phyloP scores from a whole-genome alignment of 176 grass and related monocot genomes.

The Luzula sylvatica region DNA sequence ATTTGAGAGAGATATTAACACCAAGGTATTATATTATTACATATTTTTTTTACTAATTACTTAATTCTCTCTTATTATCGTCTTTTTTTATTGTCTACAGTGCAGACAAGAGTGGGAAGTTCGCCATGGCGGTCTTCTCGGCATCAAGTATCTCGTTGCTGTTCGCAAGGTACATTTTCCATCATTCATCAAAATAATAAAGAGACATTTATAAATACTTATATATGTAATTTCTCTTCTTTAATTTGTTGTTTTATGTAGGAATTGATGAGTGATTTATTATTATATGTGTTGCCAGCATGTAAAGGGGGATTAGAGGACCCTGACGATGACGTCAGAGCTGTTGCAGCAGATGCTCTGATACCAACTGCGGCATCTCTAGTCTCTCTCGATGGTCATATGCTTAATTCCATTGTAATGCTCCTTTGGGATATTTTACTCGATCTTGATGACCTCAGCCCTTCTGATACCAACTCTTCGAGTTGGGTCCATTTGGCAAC shows the following conservation, averaged over 20 bases:
- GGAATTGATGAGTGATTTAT: conserved; percentile 83
- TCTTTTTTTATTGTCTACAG: conserved; percentile 50
- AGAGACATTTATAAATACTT: conserved; percentile 5
- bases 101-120: conserved; percentile 99
- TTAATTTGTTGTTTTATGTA: conserved; percentile 21
- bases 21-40: conserved; percentile 42
- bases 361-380: conserved; percentile 80
- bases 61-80: neutral
- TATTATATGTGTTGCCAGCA: conserved; percentile 72
- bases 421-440: conserved; percentile 99
- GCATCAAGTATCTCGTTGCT: conserved; percentile 95
- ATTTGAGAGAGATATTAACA: conserved; percentile 99
- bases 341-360: conserved; percentile 92
- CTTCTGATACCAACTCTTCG: conserved; percentile 88
- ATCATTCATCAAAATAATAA: neutral
- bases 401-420: conserved; percentile 80
- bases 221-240: too few species aligned
- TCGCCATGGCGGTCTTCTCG: conserved; percentile 95
- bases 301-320: conserved; percentile 96
- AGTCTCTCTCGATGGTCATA: conserved; percentile 73
- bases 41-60: neutral
- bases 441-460: conserved; percentile 94
- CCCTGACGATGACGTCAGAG: conserved; percentile 95
- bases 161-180: conserved; percentile 53
- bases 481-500: conserved; percentile 84